Conservation (phyloP, 2,329 filamentous ascomycete genomes). For the Ilyonectria destructans region DNA sequence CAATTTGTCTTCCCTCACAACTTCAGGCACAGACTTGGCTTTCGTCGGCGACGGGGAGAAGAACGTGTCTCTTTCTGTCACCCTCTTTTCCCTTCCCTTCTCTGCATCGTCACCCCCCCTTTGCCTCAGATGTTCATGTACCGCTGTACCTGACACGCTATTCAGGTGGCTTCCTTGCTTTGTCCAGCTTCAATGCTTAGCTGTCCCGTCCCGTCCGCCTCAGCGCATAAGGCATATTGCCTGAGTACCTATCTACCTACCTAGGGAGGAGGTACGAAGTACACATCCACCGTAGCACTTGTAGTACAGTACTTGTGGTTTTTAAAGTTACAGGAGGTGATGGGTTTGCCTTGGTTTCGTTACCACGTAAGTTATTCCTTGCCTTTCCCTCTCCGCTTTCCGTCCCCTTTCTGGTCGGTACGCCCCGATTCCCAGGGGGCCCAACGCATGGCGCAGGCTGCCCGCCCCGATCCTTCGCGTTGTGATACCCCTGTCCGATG, state of each 20-base stretch:
- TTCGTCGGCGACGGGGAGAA: neutral
- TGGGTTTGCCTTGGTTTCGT: conserved; percentile 14
- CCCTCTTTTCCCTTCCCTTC: neutral
- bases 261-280: too few species aligned
- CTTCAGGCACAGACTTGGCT: neutral
- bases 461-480: conserved; percentile 22
- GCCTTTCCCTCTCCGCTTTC: conserved; percentile 13
- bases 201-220: too few species aligned
- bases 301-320: neutral
- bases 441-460: conserved; percentile 23
- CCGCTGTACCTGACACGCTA: neutral
- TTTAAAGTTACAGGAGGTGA: conserved; percentile 24
- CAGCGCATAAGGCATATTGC: too few species aligned
- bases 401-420: conserved; percentile 22
- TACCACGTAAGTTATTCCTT: conserved; percentile 20
- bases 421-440: conserved; percentile 24
- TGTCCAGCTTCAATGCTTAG: neutral
- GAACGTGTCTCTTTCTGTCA: neutral
- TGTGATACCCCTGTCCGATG: neutral
- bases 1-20: neutral
- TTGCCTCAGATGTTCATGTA: neutral
- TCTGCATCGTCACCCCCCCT: neutral
- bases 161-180: neutral
- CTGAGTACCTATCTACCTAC: too few species aligned
- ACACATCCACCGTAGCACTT: neutral